Percentiles rank a stretch among this genome's conserved stretches.
These are phyloP conservation scores for Bruguiera sexangula DNA, from an alignment of 345 rosid genomes.

Conservation along the genomic window DNA sequence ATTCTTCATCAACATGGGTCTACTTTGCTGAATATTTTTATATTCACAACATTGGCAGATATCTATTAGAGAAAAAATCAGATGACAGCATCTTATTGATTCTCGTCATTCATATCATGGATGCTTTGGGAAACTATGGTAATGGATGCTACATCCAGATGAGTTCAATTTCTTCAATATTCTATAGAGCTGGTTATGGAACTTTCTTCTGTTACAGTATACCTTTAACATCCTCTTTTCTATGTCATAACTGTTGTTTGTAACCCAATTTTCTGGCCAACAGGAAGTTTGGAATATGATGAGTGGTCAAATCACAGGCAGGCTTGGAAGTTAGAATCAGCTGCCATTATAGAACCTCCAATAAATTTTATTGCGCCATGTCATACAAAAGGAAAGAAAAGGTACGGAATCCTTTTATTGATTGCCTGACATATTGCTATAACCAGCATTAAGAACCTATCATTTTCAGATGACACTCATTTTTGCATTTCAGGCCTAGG, in stretches of 20 bases:
- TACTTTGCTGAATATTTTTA: constrained; percentile 22
- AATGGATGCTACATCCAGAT: constrained; percentile 30
- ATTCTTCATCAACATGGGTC: neutral
- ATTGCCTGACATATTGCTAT: constrained; percentile 12
- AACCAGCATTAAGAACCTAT: constrained; percentile 7
- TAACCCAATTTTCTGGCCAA: neutral
- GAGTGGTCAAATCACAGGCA: constrained; percentile 98
- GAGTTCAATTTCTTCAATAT: constrained; percentile 14
- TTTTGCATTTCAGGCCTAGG: constrained; percentile 67
- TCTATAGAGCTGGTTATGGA: neutral
- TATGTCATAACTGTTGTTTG: constrained; percentile 5
- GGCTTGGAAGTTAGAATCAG: constrained; percentile 97
- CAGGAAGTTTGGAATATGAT: constrained; percentile 93
- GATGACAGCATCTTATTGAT: constrained; percentile 96
- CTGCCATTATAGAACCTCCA: constrained; percentile 94
- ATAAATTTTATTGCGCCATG: constrained; percentile 77
- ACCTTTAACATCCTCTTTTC: constrained; percentile 12
- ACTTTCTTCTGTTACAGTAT: neutral
- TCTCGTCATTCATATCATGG: constrained; percentile 83
- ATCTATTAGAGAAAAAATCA: constrained; percentile 81
- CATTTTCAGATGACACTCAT: constrained; percentile 5
- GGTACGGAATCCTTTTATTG: constrained; percentile 39
- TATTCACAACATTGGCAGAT: constrained; percentile 47
- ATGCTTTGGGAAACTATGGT: constrained; percentile 95
- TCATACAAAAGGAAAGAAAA: constrained; percentile 86